Evolutionary conservation across 176 grass and related monocot species (phyloP), one percentile per base, ranked within the genome.

Genomic region (Phoenix dactylifera): DNA sequence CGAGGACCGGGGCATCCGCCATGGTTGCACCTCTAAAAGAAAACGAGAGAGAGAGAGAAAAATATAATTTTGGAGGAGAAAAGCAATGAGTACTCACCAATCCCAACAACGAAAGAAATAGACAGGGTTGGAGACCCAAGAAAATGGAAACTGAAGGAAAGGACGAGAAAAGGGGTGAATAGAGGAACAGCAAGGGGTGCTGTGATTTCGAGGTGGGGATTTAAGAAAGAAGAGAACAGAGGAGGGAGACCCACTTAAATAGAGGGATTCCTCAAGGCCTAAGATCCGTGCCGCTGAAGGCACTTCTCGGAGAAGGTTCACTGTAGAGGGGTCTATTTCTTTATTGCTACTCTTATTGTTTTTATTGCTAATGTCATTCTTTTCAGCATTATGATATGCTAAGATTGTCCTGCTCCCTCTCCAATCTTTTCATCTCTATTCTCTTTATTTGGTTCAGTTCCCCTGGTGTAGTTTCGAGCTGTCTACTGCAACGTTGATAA

Each of bases 151-250:
- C 24, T 20, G 12, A 26, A 7, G 25, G 17, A 39, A 10, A 28
- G 24, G 16, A 0, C 16, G 16, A 16, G 19, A n/a, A 63, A 19
- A 1, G 3, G 22, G 30, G 4, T 3, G 16, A 57, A 19, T 26
- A 18, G 12, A 16, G 66, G 53, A 56, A 2, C 2, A n/a, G 1
- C 14, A 22, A 22, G 29, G 32, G 9, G 28, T 56, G 65, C 52
- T 53, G 50, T 20, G 49, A 66, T 18, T 52, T 54, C 20, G 23
- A 49, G 67, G 54, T 58, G 54, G 35, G 35, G 67, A 58, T 69
- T 69, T 71, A 71, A 59, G 57, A 71, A 71, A 71, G 48, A 50
- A 52, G 44, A 20, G 39, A 52, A 71, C 6, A 70, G 55, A 59
- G 16, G 22, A 53, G 29, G 22, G 25, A n/a, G 18, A 23, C 25